Conservation (phyloP, 192 early-diverging fungal species). For the Coemansia sp. region DNA sequence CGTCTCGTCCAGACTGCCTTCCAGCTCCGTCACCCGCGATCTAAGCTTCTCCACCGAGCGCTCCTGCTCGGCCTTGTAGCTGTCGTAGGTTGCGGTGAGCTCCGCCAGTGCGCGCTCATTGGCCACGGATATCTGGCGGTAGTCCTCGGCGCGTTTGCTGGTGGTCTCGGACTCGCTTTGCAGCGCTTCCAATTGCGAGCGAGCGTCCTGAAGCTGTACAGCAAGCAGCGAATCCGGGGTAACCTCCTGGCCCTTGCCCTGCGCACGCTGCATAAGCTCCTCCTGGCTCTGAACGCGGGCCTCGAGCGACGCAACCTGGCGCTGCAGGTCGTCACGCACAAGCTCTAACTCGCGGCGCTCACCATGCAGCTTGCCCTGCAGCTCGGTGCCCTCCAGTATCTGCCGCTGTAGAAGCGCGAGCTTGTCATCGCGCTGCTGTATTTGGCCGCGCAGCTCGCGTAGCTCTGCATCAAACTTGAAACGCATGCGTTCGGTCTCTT, state of each 20-base stretch:
- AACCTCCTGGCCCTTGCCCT: conserved; percentile 29
- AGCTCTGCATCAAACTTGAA: conserved; percentile 33
- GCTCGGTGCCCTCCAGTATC: conserved; percentile 26
- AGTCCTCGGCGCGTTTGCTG: conserved; percentile 39
- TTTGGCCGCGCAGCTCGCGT: conserved; percentile 32
- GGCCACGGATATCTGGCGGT: conserved; percentile 48
- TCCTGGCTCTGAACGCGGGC: conserved; percentile 52
- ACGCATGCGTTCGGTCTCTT: conserved; percentile 28
- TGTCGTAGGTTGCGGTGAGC: conserved; percentile 67
- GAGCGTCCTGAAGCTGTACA: conserved; percentile 54
- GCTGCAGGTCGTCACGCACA: conserved; percentile 48
- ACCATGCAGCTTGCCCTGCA: conserved; percentile 54
- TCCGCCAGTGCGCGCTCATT: conserved; percentile 65
- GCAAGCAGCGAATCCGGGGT: conserved; percentile 51
- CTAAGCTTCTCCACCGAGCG: conserved; percentile 23
- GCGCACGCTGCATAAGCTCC: conserved; percentile 50
- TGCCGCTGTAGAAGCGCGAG: conserved; percentile 23
- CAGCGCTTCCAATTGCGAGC: conserved; percentile 57
- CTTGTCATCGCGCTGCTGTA: conserved; percentile 36
- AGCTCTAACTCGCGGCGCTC: conserved; percentile 56
- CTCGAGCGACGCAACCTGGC: conserved; percentile 52
- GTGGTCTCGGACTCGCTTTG: conserved; percentile 46
- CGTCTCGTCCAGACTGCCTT: conserved; percentile 19
- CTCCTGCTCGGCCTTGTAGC: conserved; percentile 61
- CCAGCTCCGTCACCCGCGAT: conserved; percentile 31